These are phyloP conservation scores for Piromyces finnis DNA, from an alignment of 192 early-diverging fungal genomes.

Conservation along the genomic window DNA sequence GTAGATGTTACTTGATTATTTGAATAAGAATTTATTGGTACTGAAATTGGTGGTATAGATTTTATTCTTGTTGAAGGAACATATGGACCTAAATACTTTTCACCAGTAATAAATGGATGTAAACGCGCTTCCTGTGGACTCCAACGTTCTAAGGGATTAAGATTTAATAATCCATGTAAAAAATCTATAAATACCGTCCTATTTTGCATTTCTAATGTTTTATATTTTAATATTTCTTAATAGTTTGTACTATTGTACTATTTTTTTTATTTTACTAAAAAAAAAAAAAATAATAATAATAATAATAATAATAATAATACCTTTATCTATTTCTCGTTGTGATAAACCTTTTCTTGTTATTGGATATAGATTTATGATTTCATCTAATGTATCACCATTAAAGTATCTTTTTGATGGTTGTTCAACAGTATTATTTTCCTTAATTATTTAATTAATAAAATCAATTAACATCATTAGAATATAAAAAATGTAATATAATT, in stretches of 20 bases:
- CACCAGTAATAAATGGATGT: constrained; percentile 93
- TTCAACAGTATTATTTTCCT: constrained; percentile 65
- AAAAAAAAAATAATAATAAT: too few species aligned
- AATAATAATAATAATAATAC: constrained; percentile 21
- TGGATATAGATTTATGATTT: constrained; percentile 77
- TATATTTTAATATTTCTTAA: constrained; percentile 2
- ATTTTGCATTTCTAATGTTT: constrained; percentile 39
- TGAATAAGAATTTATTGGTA: constrained; percentile 2
- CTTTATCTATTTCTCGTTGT: constrained; percentile 52
- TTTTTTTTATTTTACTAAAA: too few species aligned
- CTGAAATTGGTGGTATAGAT: not conserved
- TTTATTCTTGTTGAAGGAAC: constrained; percentile 15
- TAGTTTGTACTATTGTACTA: too few species aligned
- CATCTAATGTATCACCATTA: constrained; percentile 60
- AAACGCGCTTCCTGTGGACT: constrained; percentile 80
- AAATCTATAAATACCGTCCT: constrained; percentile 79
- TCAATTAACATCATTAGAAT: not conserved
- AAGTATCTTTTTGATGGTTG: constrained; percentile 91
- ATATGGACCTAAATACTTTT: constrained; percentile 52
- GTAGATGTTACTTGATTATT: not conserved
- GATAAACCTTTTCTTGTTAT: constrained; percentile 40
- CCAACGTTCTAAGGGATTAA: constrained; percentile 89
- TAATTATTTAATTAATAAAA: constrained; percentile 3
- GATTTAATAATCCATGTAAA: constrained; percentile 64
- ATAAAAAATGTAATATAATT: not conserved